Percentiles rank a stretch among this genome's conserved stretches.
These are phyloP conservation scores for Metarhizium guizhouense DNA, from an alignment of 2,329 filamentous ascomycete species.

Conservation along the genomic window DNA sequence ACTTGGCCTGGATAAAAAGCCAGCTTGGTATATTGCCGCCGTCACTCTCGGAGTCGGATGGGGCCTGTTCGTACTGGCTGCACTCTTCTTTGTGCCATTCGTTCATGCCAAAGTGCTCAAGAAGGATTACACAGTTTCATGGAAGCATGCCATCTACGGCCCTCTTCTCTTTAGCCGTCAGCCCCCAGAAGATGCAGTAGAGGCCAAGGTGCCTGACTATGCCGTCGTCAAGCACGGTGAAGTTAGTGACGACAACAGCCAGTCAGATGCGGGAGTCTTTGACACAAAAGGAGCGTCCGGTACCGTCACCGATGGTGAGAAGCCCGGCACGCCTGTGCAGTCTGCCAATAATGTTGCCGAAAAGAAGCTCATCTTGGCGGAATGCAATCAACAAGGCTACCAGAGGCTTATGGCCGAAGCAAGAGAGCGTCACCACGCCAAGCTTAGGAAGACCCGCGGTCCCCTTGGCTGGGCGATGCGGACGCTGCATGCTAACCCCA, in stretches of 20 bases:
- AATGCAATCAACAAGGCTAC: constrained; percentile 46
- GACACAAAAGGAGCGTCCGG: constrained; percentile 14
- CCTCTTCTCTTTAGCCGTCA: constrained; percentile 56
- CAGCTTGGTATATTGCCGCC: constrained; percentile 55
- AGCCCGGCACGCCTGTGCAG: constrained; percentile 5
- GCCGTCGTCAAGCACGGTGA: constrained; percentile 62
- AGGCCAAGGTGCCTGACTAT: constrained; percentile 61
- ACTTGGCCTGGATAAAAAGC: constrained; percentile 56
- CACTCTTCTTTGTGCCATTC: constrained; percentile 65
- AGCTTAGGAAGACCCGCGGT: constrained; percentile 52
- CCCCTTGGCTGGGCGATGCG: constrained; percentile 81
- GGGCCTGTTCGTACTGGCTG: constrained; percentile 49
- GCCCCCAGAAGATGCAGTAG: constrained; percentile 39
- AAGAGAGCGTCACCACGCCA: constrained; percentile 49
- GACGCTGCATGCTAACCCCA: constrained; percentile 62
- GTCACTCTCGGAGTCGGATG: constrained; percentile 57
- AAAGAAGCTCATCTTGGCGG: constrained; percentile 36
- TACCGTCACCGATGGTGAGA: background rate
- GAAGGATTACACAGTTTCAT: constrained; percentile 55
- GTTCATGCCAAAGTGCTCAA: constrained; percentile 59
- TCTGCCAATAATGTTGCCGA: constrained; percentile 21
- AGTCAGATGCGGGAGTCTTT: constrained; percentile 14
- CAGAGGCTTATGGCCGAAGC: constrained; percentile 51
- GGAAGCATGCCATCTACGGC: constrained; percentile 53
- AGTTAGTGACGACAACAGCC: constrained; percentile 13